Evolutionary conservation across 352 stramenopile genomes (phyloP).

Genomic region (Labyrinthula sp.): DNA sequence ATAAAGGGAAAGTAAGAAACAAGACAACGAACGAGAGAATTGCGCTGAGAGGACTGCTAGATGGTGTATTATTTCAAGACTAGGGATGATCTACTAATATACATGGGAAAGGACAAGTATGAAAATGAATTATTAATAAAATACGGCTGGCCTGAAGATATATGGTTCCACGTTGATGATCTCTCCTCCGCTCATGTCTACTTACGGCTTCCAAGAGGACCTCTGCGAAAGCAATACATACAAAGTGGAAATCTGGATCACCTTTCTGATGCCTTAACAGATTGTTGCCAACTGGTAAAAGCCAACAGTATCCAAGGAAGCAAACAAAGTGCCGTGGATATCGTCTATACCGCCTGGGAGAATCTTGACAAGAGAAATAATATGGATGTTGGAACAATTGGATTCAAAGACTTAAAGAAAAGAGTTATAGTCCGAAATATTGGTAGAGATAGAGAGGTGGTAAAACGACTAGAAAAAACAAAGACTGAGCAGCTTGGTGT

Average conservation of each 20-base stretch:
- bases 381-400: constrained; percentile 71
- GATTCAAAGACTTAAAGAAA: constrained; percentile 39
- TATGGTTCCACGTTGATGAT: constrained; percentile 94
- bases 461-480: constrained; percentile 35
- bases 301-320: constrained; percentile 76
- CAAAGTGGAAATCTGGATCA: constrained; percentile 47
- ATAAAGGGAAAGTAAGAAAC: too few species aligned
- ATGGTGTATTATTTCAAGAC: constrained; percentile 28
- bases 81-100: constrained; percentile 61
- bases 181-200: constrained; percentile 93
- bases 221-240: constrained; percentile 18
- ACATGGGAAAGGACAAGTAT: constrained; percentile 95
- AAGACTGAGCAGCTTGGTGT: constrained; percentile 29
- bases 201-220: constrained; percentile 38
- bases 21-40: too few species aligned
- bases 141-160: constrained; percentile 78
- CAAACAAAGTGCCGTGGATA: constrained; percentile 62
- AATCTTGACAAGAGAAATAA: constrained; percentile 64
- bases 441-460: constrained; percentile 12
- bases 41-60: too few species aligned
- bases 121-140: constrained; percentile 97
- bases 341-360: constrained; percentile 72
- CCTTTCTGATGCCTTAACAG: constrained; percentile 54
- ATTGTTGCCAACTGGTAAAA: constrained; percentile 70
- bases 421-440: constrained; percentile 36